These are phyloP conservation scores for Eimeria necatrix DNA, from an alignment of 169 alveolate species.

Conservation along the genomic window DNA sequence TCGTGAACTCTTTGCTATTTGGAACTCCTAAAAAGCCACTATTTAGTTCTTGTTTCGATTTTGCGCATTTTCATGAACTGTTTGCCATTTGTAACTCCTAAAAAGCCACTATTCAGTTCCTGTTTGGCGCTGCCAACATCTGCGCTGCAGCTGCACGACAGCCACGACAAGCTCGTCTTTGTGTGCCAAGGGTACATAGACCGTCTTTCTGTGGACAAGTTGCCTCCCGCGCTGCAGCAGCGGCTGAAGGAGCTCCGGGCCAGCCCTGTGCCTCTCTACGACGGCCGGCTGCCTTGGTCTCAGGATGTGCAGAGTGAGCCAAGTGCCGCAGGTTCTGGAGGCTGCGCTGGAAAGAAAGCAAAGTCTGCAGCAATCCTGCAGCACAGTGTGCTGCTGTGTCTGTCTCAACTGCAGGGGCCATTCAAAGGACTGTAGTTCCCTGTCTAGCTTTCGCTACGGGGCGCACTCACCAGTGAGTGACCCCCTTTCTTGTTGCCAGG, in stretches of 20 bases:
- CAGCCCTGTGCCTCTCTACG: slow-evolving; percentile 67
- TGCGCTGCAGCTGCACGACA: slow-evolving; percentile 77
- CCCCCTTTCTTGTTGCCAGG: neutral
- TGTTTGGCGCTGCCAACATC: neutral
- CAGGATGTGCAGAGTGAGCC: slow-evolving; percentile 72
- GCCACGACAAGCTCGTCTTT: slow-evolving; percentile 78
- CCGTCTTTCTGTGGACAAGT: slow-evolving; percentile 23
- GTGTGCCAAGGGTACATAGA: slow-evolving; percentile 81
- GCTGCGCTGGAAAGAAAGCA: neutral
- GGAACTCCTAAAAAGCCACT: too few species aligned
- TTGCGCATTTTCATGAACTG: too few species aligned
- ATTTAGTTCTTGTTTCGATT: neutral
- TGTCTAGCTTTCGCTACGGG: slow-evolving; percentile 78
- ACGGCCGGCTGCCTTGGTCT: slow-evolving; percentile 73
- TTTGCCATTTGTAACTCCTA: too few species aligned
- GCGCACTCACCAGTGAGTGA: slow-evolving; percentile 75
- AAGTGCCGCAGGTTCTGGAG: neutral
- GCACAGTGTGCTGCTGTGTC: neutral
- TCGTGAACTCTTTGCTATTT: too few species aligned
- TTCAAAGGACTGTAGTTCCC: slow-evolving; percentile 46
- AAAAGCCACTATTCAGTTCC: neutral
- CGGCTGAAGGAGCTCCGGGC: slow-evolving; percentile 31
- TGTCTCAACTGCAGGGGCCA: slow-evolving; percentile 43
- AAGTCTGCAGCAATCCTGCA: neutral
- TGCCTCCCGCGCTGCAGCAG: slow-evolving; percentile 68